phyloP scores from a whole-genome alignment of 1,284 basidiomycete species.

The Athelia sp. region DNA sequence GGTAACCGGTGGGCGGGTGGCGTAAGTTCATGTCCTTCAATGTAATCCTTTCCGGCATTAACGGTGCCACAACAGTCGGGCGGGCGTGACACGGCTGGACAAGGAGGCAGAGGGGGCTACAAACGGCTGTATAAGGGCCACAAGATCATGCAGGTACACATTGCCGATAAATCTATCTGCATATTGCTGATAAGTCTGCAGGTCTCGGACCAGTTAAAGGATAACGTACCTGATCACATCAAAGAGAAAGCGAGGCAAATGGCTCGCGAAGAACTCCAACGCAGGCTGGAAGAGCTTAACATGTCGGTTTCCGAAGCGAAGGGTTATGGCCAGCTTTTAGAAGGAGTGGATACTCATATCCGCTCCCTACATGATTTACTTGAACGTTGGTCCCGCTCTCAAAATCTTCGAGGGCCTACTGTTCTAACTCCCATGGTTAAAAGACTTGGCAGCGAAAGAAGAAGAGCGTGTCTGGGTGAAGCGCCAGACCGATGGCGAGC shows the following conservation, averaged over 20 bases:
- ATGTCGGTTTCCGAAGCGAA: conserved; percentile 52
- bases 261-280: conserved; percentile 56
- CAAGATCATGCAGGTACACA: conserved; percentile 51
- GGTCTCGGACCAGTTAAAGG: conserved; percentile 51
- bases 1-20: conserved; percentile 62
- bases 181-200: conserved; percentile 12
- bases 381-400: conserved; percentile 40
- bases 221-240: conserved; percentile 53
- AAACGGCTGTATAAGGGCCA: conserved; percentile 63
- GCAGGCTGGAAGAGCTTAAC: conserved; percentile 55
- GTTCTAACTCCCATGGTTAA: neutral
- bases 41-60: neutral
- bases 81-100: conserved; percentile 61
- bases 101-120: conserved; percentile 60
- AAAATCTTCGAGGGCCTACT: neutral
- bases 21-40: conserved; percentile 28
- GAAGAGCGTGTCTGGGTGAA: conserved; percentile 68
- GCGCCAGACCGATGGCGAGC: conserved; percentile 62
- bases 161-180: neutral
- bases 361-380: conserved; percentile 52
- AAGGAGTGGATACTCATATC: conserved; percentile 54
- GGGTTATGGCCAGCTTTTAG: conserved; percentile 46
- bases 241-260: conserved; percentile 59
- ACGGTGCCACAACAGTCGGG: conserved; percentile 41
- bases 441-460: conserved; percentile 61